A percentile compares a stretch with the other conserved stretches of the same genome.
Conservation (phyloP, 768 basidiomycete genomes). For the Hericium coralloides region DNA sequence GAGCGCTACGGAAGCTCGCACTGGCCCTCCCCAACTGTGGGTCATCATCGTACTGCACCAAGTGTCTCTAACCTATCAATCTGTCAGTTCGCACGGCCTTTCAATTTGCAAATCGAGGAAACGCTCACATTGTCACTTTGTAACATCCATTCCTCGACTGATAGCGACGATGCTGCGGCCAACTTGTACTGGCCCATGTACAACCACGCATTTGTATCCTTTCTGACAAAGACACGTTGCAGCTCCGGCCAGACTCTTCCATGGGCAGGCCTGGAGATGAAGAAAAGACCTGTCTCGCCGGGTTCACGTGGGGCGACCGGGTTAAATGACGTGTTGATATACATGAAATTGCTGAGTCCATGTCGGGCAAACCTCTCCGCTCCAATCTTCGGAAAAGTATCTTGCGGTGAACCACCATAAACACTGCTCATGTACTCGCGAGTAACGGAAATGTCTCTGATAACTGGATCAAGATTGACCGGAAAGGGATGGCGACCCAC, state of each 20-base stretch:
- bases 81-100: not conserved
- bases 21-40: not conserved
- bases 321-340: conserved; percentile 4
- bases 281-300: conserved; percentile 8
- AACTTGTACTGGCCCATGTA: conserved; percentile 4
- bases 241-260: not conserved
- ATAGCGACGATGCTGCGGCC: not conserved
- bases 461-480: conserved; percentile 5
- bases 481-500: not conserved
- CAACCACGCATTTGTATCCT: not conserved
- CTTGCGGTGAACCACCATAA: conserved; percentile 4
- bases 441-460: conserved; percentile 1
- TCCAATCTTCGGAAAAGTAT: conserved; percentile 4
- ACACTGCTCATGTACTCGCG: conserved; percentile 6
- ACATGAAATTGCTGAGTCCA: conserved; percentile 4
- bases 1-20: not conserved
- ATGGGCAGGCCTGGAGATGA: conserved; percentile 1
- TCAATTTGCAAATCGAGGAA: not conserved
- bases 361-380: not conserved
- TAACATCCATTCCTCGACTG: not conserved
- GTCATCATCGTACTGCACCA: not conserved
- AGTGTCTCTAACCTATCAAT: not conserved
- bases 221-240: not conserved
- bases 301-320: conserved; percentile 7
- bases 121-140: not conserved